Evolutionary conservation across 768 basidiomycete genomes (phyloP), one percentile per base, ranked within the genome.

Genomic region (Tricholoma saponaceum): DNA sequence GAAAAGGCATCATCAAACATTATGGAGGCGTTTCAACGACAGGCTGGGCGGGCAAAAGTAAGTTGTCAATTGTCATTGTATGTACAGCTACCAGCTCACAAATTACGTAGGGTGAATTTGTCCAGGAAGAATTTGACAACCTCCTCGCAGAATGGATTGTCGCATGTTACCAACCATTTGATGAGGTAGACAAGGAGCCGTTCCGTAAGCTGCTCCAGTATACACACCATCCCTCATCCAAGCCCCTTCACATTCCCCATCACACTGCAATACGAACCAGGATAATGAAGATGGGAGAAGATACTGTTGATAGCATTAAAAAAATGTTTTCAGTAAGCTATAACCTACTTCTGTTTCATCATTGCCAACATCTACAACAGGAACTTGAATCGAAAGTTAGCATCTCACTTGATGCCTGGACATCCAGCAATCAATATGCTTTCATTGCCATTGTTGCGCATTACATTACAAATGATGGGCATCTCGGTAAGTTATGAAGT

Each of bases 391-490:
- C 44, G 1, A 64, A 64, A 14, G 58, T 68, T 20, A 39, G 43
- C 18, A 54, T 66, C 22, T 65, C 10, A 10, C 37, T 39, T 39
- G 37, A 39, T 39, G 37, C 37, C 37, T 39, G 37, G 37, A 39
- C 37, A 28, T 68, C 67, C n/a, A 66, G 60, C 54, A 68, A 67
- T 35, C 54, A 59, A 14, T 54, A 65, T 57, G 67, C 66, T 4
- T 68, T 68, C 47, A 32, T 66, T n/a, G 67, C 65, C 2, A 63
- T 68, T 30, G 62, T 68, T 28, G 59, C 61, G 12, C 63, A 68
- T 51, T 68, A 59, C 16, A 35, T 66, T 6, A 60, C 56, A 12
- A 66, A 68, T 52, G 52, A 63, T n/a, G 60, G 66, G 4, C 50
- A 59, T n/a, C 60, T 64, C 20, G 57, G 65, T 64, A 56, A 35